These are phyloP conservation scores for Tremellales sp. DNA, from an alignment of 1,284 basidiomycete species.

Conservation along the genomic window DNA sequence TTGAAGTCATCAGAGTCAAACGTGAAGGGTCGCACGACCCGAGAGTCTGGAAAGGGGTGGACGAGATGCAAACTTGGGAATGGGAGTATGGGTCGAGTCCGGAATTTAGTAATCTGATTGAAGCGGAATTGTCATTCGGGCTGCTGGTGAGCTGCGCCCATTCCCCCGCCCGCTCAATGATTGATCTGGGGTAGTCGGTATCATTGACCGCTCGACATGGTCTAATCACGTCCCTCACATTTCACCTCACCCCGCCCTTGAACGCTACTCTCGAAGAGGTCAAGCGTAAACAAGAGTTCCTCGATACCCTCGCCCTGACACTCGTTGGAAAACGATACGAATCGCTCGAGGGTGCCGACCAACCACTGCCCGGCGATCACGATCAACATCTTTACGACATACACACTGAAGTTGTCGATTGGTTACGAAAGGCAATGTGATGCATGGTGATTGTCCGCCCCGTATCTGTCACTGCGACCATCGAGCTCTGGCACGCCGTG, in stretches of 20 bases:
- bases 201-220: conserved; percentile 51
- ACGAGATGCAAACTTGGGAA: conserved; percentile 71
- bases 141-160: conserved; percentile 28
- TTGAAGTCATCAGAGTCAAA: neutral
- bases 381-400: conserved; percentile 17
- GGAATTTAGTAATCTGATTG: conserved; percentile 62
- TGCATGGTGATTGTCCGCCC: conserved; percentile 34
- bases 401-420: conserved; percentile 35
- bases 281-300: conserved; percentile 19
- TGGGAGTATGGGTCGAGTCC: conserved; percentile 95
- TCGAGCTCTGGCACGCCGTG: conserved; percentile 33
- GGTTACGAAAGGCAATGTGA: conserved; percentile 43
- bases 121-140: conserved; percentile 30
- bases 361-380: conserved; percentile 12
- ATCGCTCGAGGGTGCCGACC: conserved; percentile 36
- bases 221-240: conserved; percentile 44
- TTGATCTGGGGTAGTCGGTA: conserved; percentile 34
- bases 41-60: conserved; percentile 61
- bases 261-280: conserved; percentile 5
- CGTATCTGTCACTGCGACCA: conserved; percentile 50
- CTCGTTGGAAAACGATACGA: conserved; percentile 46
- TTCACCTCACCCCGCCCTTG: conserved; percentile 23
- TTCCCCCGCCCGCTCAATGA: neutral
- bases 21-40: conserved; percentile 38
- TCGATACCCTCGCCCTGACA: conserved; percentile 30